phyloP scores from a whole-genome alignment of 495 filamentous ascomycete species.

The Neurospora intermedia region DNA sequence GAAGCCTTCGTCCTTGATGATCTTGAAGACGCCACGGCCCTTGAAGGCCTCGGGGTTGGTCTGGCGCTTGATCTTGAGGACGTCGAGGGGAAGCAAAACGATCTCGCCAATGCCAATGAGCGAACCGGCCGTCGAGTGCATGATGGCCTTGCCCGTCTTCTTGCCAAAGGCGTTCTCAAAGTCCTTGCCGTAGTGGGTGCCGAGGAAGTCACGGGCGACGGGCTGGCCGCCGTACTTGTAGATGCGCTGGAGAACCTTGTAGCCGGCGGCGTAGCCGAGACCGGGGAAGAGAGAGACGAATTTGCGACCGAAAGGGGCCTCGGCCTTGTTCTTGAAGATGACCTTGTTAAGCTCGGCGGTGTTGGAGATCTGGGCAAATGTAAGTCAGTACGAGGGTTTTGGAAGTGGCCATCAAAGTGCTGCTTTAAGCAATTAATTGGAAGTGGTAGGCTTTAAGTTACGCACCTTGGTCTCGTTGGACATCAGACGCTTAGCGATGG shows the following conservation, averaged over 20 bases:
- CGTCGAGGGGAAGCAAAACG: constrained; percentile 85
- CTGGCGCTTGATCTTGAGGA: constrained; percentile 98
- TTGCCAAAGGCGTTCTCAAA: constrained; percentile 90
- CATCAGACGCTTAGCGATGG: constrained; percentile 97
- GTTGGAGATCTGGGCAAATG: constrained; percentile 43
- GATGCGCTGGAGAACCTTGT: constrained; percentile 94
- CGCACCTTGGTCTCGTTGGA: constrained; percentile 77
- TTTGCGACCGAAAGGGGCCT: constrained; percentile 55
- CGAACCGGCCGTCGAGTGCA: constrained; percentile 93
- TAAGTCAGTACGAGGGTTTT: no score
- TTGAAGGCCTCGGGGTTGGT: constrained; percentile 98
- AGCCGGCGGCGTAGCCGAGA: constrained; percentile 91
- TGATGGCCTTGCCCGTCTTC: constrained; percentile 94
- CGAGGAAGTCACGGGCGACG: constrained; percentile 83
- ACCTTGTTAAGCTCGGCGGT: constrained; percentile 63
- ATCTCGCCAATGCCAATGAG: constrained; percentile 97
- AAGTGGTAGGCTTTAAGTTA: background rate
- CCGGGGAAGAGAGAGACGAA: constrained; percentile 96
- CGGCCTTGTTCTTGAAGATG: constrained; percentile 86
- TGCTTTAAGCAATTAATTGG: background rate
- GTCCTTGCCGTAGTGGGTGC: constrained; percentile 62
- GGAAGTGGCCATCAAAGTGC: background rate
- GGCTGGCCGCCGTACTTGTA: constrained; percentile 99
- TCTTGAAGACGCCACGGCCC: constrained; percentile 80
- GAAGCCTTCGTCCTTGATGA: constrained; percentile 89